phyloP scores from a whole-genome alignment of 768 basidiomycete genomes.

The Suillus subluteus region DNA sequence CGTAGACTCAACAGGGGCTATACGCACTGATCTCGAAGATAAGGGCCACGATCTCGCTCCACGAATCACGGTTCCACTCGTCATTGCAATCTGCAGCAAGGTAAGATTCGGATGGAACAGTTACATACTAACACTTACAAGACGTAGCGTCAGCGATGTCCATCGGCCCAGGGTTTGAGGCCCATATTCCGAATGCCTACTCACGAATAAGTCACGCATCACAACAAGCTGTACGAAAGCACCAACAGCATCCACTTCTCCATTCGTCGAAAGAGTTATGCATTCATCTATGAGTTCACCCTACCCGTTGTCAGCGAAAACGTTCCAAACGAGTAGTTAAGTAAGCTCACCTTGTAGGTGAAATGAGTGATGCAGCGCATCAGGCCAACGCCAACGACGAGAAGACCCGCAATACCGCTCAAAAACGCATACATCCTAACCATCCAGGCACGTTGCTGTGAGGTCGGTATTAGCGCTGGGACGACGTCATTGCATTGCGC shows the following conservation, averaged over 20 bases:
- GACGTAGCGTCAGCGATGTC: slow-evolving; percentile 41
- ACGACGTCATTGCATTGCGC: background rate
- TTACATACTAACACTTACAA: slow-evolving; percentile 43
- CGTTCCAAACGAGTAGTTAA: slow-evolving; percentile 10
- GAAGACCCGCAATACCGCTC: slow-evolving; percentile 48
- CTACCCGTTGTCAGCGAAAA: slow-evolving; percentile 36
- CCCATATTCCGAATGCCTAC: slow-evolving; percentile 58
- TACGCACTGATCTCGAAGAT: slow-evolving; percentile 60
- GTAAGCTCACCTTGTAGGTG: slow-evolving; percentile 57
- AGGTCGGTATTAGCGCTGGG: slow-evolving; percentile 1
- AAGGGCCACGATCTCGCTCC: slow-evolving; percentile 67
- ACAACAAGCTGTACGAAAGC: background rate
- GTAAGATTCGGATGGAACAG: slow-evolving; percentile 15
- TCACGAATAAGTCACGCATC: slow-evolving; percentile 26
- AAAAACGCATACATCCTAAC: slow-evolving; percentile 61
- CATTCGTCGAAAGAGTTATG: slow-evolving; percentile 39
- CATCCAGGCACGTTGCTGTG: slow-evolving; percentile 56
- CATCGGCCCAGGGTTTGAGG: slow-evolving; percentile 42
- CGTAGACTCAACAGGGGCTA: too few species aligned
- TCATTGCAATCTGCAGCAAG: slow-evolving; percentile 57
- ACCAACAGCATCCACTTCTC: slow-evolving; percentile 38
- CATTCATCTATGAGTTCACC: slow-evolving; percentile 63
- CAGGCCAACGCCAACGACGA: slow-evolving; percentile 55
- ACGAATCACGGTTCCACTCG: slow-evolving; percentile 66
- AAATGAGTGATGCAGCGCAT: slow-evolving; percentile 68